A percentile compares a stretch with the other conserved stretches of the same genome.
phyloP scores from a whole-genome alignment of 176 grass and related monocot genomes.

The Carex myosuroides region DNA sequence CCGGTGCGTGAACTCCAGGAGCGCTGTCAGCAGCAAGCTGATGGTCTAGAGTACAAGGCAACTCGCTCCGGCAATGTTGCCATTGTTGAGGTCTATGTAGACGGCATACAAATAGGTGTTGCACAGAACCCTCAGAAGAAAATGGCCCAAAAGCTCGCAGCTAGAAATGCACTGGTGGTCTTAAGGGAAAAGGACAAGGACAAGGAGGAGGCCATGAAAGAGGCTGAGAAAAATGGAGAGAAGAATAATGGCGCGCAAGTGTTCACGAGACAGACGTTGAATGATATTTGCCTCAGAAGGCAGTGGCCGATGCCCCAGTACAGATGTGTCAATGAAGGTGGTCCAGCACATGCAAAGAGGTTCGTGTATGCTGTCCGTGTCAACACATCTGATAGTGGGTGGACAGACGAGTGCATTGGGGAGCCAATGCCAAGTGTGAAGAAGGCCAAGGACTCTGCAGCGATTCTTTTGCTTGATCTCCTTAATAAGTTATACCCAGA shows the following conservation, averaged over 20 bases:
- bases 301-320: conserved; percentile 99
- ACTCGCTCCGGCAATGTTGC: conserved; percentile 64
- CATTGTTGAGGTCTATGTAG: conserved; percentile 85
- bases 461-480: conserved; percentile 87
- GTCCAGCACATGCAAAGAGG: conserved; percentile 88
- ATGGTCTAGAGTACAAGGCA: conserved; percentile 92
- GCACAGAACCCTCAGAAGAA: conserved; percentile 97
- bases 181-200: conserved; percentile 80
- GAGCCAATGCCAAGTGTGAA: conserved; percentile 96
- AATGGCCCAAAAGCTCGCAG: conserved; percentile 98
- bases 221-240: conserved; percentile 50
- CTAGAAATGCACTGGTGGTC: conserved; percentile 68
- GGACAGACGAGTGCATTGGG: conserved; percentile 93
- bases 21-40: conserved; percentile 95
- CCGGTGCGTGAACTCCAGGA: conserved; percentile 98
- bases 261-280: conserved; percentile 93
- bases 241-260: conserved; percentile 57
- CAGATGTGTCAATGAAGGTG: conserved; percentile 77
- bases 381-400: conserved; percentile 72
- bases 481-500: conserved; percentile 51
- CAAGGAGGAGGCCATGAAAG: conserved; percentile 44
- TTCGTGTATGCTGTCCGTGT: conserved; percentile 82
- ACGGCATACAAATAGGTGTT: conserved; percentile 87
- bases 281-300: conserved; percentile 86
- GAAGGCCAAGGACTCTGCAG: conserved; percentile 91